These are phyloP conservation scores for Rhodomyrtus tomentosa DNA, from an alignment of 345 rosid species.

Conservation along the genomic window DNA sequence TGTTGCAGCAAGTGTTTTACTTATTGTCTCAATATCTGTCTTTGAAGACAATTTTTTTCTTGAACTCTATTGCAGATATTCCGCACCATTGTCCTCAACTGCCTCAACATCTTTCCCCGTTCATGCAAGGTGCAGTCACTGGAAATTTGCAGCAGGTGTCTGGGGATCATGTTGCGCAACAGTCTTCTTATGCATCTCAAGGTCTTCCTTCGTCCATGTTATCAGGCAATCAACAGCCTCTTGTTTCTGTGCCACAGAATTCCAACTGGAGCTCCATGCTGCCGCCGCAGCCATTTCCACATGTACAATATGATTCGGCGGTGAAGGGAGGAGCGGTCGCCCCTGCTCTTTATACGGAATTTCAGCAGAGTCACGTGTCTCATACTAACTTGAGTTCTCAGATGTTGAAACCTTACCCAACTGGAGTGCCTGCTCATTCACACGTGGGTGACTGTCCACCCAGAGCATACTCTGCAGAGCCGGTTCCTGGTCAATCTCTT, in stretches of 20 bases:
- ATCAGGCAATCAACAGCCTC: slow-evolving; percentile 17
- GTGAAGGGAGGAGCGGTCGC: slow-evolving; percentile 1
- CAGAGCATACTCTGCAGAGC: slow-evolving; percentile 6
- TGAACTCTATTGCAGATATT: slow-evolving; percentile 1
- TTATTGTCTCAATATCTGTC: background rate
- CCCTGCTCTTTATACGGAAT: slow-evolving; percentile 12
- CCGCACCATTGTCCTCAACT: slow-evolving; percentile 5
- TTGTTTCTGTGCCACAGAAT: slow-evolving; percentile 9
- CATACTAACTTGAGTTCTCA: slow-evolving; percentile 20
- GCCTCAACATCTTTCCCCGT: slow-evolving; percentile 3
- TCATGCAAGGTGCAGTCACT: slow-evolving; percentile 3
- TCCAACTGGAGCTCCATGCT: slow-evolving; percentile 20
- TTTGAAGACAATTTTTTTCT: background rate
- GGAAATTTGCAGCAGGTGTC: background rate
- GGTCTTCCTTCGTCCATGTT: slow-evolving; percentile 16
- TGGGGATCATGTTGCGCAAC: background rate
- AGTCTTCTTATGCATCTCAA: slow-evolving; percentile 12
- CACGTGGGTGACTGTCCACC: slow-evolving; percentile 22
- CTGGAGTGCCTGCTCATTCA: slow-evolving; percentile 15
- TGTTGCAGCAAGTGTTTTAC: background rate
- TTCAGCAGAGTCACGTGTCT: slow-evolving; percentile 18
- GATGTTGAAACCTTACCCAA: slow-evolving; percentile 12
- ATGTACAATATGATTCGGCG: slow-evolving; percentile 1
- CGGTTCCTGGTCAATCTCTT: background rate
- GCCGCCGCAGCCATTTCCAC: slow-evolving; percentile 5